Evolutionary conservation across 176 grass and related monocot genomes (phyloP).

Genomic region (Pontederia paniculata): DNA sequence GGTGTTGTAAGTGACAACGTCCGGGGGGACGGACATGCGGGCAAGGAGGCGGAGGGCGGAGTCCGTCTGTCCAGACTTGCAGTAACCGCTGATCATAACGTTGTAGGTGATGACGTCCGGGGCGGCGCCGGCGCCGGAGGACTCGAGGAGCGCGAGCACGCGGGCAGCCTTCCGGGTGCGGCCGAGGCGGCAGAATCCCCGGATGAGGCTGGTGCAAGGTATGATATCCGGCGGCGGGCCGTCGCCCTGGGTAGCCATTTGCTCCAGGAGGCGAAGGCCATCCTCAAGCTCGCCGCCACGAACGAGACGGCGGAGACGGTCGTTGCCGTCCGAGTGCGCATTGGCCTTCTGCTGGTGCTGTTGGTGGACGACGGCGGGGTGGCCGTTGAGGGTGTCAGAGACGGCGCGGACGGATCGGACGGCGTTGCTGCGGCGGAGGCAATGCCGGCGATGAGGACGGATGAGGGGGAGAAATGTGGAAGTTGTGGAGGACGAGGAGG

Average conservation of each 20-base stretch:
- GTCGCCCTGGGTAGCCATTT: conserved; percentile 9
- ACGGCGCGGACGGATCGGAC: too few species aligned
- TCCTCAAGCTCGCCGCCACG: conserved; percentile 43
- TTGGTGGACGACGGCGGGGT: too few species aligned
- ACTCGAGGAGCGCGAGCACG: conserved; percentile 34
- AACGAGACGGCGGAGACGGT: conserved; percentile 43
- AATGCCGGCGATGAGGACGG: too few species aligned
- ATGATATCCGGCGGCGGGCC: conserved; percentile 23
- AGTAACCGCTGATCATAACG: conserved; percentile 46
- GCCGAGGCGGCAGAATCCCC: conserved; percentile 56
- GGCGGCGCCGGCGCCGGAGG: conserved; percentile 37
- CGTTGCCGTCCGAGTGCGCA: conserved; percentile 7
- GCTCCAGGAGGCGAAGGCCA: conserved; percentile 34
- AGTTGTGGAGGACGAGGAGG: too few species aligned
- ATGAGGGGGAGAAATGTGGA: too few species aligned
- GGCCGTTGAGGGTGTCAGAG: too few species aligned
- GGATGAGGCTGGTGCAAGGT: conserved; percentile 51
- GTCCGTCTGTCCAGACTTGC: conserved; percentile 43
- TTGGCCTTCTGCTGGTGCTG: too few species aligned
- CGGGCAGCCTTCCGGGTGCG: conserved; percentile 31
- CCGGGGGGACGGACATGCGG: conserved; percentile 36
- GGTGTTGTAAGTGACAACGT: conserved; percentile 57
- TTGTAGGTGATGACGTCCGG: conserved; percentile 56
- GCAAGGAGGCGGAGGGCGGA: conserved; percentile 43
- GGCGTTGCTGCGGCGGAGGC: too few species aligned